Conservation (phyloP, 208 protist genomes). For the Wallacemonas sp. region DNA sequence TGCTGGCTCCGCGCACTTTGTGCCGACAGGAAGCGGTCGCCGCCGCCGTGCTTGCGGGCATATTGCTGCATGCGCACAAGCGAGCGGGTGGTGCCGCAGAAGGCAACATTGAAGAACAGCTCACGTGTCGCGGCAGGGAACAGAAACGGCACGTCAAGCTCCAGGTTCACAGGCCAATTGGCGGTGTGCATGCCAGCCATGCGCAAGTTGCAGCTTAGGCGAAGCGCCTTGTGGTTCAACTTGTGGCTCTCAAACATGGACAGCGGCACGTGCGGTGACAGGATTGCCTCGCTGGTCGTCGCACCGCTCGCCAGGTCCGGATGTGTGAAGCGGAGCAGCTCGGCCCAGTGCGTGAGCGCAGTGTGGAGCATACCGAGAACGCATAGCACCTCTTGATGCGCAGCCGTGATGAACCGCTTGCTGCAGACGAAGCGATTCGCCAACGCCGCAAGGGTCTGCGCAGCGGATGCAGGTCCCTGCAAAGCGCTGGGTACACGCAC, state of each 20-base stretch:
- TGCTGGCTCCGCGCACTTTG: conserved; percentile 8
- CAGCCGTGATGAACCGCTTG: conserved; percentile 35
- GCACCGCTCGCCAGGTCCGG: not conserved
- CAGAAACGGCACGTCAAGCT: conserved; percentile 80
- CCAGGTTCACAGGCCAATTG: conserved; percentile 81
- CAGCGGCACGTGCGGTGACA: conserved; percentile 35
- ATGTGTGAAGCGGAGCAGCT: conserved; percentile 23
- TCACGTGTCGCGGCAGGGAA: conserved; percentile 69
- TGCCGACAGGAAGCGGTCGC: conserved; percentile 12
- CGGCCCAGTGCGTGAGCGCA: conserved; percentile 41
- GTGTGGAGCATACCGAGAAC: conserved; percentile 63
- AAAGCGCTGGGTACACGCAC: conserved; percentile 19
- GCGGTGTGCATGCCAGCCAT: conserved; percentile 69
- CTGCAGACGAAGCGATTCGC: conserved; percentile 46
- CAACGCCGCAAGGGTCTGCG: conserved; percentile 22
- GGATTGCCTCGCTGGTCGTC: conserved; percentile 6
- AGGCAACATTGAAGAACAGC: conserved; percentile 80
- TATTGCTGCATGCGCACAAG: conserved; percentile 56
- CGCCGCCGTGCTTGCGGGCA: conserved; percentile 28
- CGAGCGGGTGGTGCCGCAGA: conserved; percentile 61
- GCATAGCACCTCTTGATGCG: conserved; percentile 55
- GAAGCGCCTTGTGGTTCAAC: conserved; percentile 82
- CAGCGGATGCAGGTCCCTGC: conserved; percentile 13
- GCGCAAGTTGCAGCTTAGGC: conserved; percentile 71
- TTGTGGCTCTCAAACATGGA: conserved; percentile 66